A percentile compares a stretch with the other conserved stretches of the same genome.
phyloP scores from a whole-genome alignment of 768 basidiomycete species.

The Hygrocybe punicea region DNA sequence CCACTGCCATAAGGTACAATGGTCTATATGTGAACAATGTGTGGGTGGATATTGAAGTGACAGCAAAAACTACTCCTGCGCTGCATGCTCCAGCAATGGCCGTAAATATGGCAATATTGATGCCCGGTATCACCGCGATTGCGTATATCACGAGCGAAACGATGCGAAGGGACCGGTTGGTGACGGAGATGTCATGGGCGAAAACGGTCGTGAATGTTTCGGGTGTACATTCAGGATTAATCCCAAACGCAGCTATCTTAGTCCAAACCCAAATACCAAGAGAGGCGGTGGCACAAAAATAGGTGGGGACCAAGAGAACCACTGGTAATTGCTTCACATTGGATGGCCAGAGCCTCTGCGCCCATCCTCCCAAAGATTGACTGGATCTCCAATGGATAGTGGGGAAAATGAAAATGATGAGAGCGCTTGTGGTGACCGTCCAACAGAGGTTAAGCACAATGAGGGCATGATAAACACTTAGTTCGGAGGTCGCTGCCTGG shows the following conservation, averaged over 20 bases:
- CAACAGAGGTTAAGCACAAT: conserved; percentile 18
- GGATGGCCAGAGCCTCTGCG: neutral
- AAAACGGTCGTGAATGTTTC: neutral
- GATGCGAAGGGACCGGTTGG: neutral
- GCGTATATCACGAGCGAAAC: conserved; percentile 3
- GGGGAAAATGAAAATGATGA: neutral
- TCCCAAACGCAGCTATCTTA: neutral
- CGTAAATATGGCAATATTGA: neutral
- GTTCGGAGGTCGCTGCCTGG: conserved; percentile 5
- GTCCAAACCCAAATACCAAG: conserved; percentile 6
- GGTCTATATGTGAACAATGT: neutral
- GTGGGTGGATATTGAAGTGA: neutral
- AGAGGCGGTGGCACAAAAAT: neutral
- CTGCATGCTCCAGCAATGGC: no score
- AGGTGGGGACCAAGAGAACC: neutral
- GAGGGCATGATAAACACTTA: conserved; percentile 14
- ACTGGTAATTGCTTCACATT: neutral
- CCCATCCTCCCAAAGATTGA: neutral
- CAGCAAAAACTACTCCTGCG: neutral
- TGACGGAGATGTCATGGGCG: neutral
- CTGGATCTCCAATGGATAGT: neutral
- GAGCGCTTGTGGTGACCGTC: conserved; percentile 10
- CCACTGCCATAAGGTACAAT: neutral
- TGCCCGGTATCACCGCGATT: neutral
- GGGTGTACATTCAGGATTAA: neutral